Conservation (phyloP, 179 eudicot genomes). For the Vitellaria paradoxa region DNA sequence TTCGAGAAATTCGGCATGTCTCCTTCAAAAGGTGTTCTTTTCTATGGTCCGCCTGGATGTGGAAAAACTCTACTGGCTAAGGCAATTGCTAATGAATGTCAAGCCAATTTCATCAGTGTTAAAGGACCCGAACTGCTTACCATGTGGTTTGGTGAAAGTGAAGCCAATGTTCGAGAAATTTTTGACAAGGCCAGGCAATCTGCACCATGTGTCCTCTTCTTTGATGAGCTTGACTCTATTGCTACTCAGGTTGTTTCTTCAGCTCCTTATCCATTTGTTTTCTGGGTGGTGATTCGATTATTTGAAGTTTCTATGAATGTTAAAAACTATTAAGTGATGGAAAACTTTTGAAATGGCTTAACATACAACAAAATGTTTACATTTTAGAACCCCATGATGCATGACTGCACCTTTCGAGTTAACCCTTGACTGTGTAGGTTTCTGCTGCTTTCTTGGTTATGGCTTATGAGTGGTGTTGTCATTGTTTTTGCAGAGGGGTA, state of each 20-base stretch:
- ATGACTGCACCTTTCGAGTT: neutral
- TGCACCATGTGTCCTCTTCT: slow-evolving; percentile 47
- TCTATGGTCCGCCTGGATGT: slow-evolving; percentile 56
- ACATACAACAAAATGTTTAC: neutral
- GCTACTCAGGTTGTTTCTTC: slow-evolving; percentile 35
- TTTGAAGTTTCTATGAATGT: neutral
- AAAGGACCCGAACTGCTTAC: slow-evolving; percentile 51
- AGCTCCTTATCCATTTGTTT: neutral
- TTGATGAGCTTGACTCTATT: slow-evolving; percentile 49
- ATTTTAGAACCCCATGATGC: neutral
- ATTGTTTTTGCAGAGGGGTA: slow-evolving; percentile 31
- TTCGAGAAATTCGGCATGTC: slow-evolving; percentile 54
- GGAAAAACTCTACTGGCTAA: slow-evolving; percentile 49
- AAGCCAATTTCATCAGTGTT: slow-evolving; percentile 45
- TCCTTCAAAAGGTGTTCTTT: slow-evolving; percentile 48
- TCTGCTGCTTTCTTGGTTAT: neutral
- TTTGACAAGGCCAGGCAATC: slow-evolving; percentile 49
- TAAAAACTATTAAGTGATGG: neutral
- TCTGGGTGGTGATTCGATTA: neutral
- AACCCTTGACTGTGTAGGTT: neutral
- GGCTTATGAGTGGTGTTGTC: neutral
- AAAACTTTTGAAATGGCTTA: neutral
- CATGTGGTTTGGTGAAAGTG: slow-evolving; percentile 57
- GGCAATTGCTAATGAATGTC: slow-evolving; percentile 49
- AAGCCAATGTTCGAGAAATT: slow-evolving; percentile 45